Evolutionary conservation across 2,329 filamentous ascomycete genomes (phyloP).

Genomic region (Pyrenochaeta sp.): DNA sequence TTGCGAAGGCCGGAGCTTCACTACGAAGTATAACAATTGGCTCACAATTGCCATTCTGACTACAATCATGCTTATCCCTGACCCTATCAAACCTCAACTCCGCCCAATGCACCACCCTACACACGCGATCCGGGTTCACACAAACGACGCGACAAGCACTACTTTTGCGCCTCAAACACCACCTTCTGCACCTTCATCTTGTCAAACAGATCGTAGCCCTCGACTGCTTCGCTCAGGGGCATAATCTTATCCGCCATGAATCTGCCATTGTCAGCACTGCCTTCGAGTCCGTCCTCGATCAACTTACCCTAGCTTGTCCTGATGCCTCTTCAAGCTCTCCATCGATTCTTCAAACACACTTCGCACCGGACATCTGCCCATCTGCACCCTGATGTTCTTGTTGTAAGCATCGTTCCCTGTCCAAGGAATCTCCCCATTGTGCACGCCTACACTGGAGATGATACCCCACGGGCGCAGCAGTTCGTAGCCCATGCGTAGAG

Average conservation of each 20-base stretch:
- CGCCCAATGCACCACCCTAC: conserved; percentile 1
- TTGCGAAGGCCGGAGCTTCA: too few relatives aligned
- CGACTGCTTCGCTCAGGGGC: conserved; percentile 58
- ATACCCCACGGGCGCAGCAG: conserved; percentile 58
- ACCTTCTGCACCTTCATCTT: conserved; percentile 62
- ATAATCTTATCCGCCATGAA: conserved; percentile 64
- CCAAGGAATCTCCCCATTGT: conserved; percentile 58
- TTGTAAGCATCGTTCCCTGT: conserved; percentile 58
- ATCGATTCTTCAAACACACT: conserved; percentile 59
- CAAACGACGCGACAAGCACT: conserved; percentile 6
- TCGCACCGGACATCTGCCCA: conserved; percentile 59
- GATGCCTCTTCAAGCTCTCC: conserved; percentile 55
- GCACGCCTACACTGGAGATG: conserved; percentile 58
- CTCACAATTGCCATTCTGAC: background rate
- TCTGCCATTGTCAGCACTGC: conserved; percentile 26
- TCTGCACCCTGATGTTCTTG: conserved; percentile 59
- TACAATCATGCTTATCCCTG: background rate
- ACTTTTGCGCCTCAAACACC: conserved; percentile 56
- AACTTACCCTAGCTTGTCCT: conserved; percentile 56
- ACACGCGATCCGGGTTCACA: too few relatives aligned
- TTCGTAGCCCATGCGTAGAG: conserved; percentile 57
- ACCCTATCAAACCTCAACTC: conserved; percentile 6
- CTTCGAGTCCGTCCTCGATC: background rate
- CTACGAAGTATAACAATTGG: background rate
- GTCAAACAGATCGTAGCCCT: conserved; percentile 62